Evolutionary conservation across 23 red algal genomes (phyloP).

Genomic region (Chondrus crispus): DNA sequence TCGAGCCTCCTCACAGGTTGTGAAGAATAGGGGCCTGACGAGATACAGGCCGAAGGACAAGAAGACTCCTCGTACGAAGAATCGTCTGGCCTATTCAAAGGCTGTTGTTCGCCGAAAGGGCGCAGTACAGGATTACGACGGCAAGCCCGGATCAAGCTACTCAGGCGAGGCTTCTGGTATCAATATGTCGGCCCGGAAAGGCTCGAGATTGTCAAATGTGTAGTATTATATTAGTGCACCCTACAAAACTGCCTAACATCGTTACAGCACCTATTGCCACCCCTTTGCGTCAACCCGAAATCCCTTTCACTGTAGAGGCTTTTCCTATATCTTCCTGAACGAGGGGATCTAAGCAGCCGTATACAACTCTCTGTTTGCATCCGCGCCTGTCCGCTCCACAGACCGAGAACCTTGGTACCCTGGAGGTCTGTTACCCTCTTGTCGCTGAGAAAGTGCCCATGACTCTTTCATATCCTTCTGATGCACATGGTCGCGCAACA

Average conservation of each 20-base stretch:
- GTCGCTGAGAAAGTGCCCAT: constrained; percentile 59
- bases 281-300: too few relatives aligned
- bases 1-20: constrained; percentile 42
- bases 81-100: constrained; percentile 42
- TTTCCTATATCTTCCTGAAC: too few relatives aligned
- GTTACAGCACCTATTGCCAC: too few relatives aligned
- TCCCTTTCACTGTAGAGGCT: too few relatives aligned
- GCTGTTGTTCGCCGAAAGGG: constrained; percentile 49
- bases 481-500: constrained; percentile 57
- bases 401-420: too few relatives aligned
- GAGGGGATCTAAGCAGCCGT: too few relatives aligned
- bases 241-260: background rate
- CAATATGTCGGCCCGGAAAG: constrained; percentile 44
- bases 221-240: background rate
- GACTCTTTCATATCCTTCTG: constrained; percentile 74
- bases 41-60: constrained; percentile 51
- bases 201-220: constrained; percentile 47
- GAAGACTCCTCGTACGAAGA: constrained; percentile 61
- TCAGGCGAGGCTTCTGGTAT: constrained; percentile 66
- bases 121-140: constrained; percentile 44
- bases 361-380: too few relatives aligned
- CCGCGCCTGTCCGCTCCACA: too few relatives aligned
- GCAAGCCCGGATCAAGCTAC: constrained; percentile 23
- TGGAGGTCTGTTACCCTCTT: too few relatives aligned
- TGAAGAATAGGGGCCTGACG: constrained; percentile 60